These are phyloP conservation scores for Ophiostoma triangulosporum DNA, from an alignment of 2,329 filamentous ascomycete genomes.

Conservation along the genomic window DNA sequence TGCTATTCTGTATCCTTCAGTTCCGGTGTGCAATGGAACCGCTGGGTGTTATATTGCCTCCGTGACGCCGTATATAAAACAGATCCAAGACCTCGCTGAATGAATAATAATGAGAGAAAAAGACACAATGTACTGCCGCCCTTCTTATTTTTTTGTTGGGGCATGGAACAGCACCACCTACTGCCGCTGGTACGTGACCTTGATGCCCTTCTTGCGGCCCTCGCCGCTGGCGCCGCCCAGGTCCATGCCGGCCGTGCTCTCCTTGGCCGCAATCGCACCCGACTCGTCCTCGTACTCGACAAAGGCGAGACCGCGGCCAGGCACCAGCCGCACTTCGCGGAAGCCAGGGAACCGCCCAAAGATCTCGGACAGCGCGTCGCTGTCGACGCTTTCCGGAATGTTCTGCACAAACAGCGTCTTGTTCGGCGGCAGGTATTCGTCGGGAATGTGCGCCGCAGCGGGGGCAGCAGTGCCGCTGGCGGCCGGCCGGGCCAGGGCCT, in stretches of 20 bases:
- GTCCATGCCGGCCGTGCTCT: slow-evolving; percentile 75
- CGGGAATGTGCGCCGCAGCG: slow-evolving; percentile 53
- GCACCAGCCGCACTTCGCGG: slow-evolving; percentile 80
- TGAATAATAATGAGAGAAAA: background rate
- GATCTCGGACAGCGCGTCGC: slow-evolving; percentile 60
- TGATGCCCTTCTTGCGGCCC: slow-evolving; percentile 50
- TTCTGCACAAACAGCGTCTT: slow-evolving; percentile 94
- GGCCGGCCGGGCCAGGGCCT: slow-evolving; percentile 2
- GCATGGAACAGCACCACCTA: slow-evolving; percentile 34
- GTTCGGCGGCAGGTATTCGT: slow-evolving; percentile 95
- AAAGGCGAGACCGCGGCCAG: slow-evolving; percentile 80
- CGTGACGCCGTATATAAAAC: slow-evolving; percentile 1
- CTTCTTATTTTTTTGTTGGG: too few relatives aligned
- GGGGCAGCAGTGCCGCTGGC: background rate
- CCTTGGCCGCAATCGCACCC: slow-evolving; percentile 84
- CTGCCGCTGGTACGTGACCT: slow-evolving; percentile 93
- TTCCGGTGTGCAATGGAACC: slow-evolving; percentile 12
- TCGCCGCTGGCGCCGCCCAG: slow-evolving; percentile 43
- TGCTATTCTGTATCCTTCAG: background rate
- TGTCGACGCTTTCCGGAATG: slow-evolving; percentile 61
- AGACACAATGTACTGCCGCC: background rate
- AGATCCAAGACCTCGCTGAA: background rate
- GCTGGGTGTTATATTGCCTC: background rate
- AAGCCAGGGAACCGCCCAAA: slow-evolving; percentile 90
- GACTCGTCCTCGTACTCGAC: slow-evolving; percentile 89